These are phyloP conservation scores for Musa schizocarpa DNA, from an alignment of 176 grass and related monocot genomes.

Conservation along the genomic window DNA sequence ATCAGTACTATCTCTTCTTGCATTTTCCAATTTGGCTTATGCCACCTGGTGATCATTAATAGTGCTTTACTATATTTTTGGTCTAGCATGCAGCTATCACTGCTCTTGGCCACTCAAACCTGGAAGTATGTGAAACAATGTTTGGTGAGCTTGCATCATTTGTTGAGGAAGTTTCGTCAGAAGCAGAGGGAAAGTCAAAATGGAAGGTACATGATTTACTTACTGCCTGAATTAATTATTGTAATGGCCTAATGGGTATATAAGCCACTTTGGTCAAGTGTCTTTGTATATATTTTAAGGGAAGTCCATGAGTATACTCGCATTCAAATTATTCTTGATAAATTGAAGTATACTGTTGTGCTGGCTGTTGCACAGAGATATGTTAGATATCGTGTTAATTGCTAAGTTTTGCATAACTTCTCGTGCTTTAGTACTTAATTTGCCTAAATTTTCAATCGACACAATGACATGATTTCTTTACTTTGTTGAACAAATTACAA, in stretches of 20 bases:
- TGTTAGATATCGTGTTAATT: not conserved
- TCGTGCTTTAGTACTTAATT: not conserved
- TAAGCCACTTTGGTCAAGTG: not conserved
- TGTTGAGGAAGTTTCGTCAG: conserved; percentile 83
- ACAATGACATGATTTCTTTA: not conserved
- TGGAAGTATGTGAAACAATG: conserved; percentile 90
- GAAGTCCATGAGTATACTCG: not conserved
- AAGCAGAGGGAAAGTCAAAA: conserved; percentile 88
- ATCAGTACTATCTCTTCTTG: not conserved
- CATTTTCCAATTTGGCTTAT: not conserved
- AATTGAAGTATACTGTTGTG: not conserved
- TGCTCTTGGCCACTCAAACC: conserved; percentile 83
- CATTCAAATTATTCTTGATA: not conserved
- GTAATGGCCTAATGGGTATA: not conserved
- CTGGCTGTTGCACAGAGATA: not conserved
- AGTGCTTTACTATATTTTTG: not conserved
- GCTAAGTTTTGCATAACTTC: not conserved
- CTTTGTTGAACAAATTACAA: not conserved
- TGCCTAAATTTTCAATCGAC: not conserved
- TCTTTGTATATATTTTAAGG: not conserved
- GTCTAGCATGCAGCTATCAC: conserved; percentile 78
- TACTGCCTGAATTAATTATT: conserved; percentile 19
- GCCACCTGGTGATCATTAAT: not conserved
- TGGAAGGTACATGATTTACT: conserved; percentile 61
- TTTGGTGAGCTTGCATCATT: conserved; percentile 79